Percentiles rank a stretch among this genome's conserved stretches.
Conservation (phyloP, 805 yeast species). For the Cyberlindnera subsufficiens region DNA sequence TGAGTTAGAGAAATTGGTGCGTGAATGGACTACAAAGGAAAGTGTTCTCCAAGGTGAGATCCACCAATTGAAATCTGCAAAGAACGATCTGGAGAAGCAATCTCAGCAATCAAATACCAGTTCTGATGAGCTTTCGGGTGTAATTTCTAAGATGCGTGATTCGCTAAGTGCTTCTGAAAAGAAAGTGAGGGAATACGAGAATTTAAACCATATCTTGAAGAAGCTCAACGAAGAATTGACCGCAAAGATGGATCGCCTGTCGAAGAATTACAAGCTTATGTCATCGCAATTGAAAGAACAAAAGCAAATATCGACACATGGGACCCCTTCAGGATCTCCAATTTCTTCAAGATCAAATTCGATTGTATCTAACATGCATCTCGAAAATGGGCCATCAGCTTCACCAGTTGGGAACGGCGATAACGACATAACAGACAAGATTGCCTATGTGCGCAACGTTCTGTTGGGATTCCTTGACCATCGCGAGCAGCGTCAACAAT, state of each 20-base stretch:
- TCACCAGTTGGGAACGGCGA: neutral
- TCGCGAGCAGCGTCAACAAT: constrained; percentile 80
- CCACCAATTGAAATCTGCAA: constrained; percentile 25
- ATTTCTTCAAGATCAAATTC: constrained; percentile 33
- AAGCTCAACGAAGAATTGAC: constrained; percentile 61
- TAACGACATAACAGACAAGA: constrained; percentile 29
- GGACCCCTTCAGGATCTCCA: constrained; percentile 19
- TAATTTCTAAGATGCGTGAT: constrained; percentile 41
- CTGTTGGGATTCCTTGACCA: constrained; percentile 88
- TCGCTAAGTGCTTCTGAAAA: constrained; percentile 46
- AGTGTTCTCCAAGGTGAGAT: constrained; percentile 24
- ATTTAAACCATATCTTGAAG: constrained; percentile 46
- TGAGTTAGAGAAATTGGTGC: constrained; percentile 33
- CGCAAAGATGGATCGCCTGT: constrained; percentile 58
- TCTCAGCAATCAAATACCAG: constrained; percentile 22
- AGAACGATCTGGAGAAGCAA: constrained; percentile 24
- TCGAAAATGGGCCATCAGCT: neutral
- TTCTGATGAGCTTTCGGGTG: constrained; percentile 26
- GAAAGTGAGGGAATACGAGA: constrained; percentile 51
- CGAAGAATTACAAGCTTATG: constrained; percentile 64
- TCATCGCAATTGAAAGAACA: constrained; percentile 41
- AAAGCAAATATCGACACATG: constrained; percentile 7
- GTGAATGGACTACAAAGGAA: constrained; percentile 33
- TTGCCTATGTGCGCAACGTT: constrained; percentile 84
- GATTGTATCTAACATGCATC: constrained; percentile 22